A percentile compares a stretch with the other conserved stretches of the same genome.
Conservation (phyloP, 306 rosid genomes). For the Sesbania bispinosa region DNA sequence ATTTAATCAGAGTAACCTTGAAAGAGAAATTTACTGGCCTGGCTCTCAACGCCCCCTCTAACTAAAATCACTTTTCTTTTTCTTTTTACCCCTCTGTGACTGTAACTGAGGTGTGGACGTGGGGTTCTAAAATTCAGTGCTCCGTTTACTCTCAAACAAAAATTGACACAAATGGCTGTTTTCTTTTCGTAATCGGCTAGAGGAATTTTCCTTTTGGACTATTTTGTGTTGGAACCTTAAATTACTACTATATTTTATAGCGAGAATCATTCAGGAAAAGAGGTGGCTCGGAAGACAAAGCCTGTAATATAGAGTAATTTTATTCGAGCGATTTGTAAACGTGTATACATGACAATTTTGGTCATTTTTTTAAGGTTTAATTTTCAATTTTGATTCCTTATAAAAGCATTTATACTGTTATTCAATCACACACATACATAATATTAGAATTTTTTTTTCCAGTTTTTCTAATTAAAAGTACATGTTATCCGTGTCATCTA, state of each 20-base stretch:
- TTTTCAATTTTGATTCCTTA: not conserved
- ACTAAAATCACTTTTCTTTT: not conserved
- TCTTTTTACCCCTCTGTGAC: not conserved
- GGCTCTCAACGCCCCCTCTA: not conserved
- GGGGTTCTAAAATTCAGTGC: constrained; percentile 20
- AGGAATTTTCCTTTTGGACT: not conserved
- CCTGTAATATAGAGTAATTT: not conserved
- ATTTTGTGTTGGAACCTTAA: constrained; percentile 18
- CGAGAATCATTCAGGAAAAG: not conserved
- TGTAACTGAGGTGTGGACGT: not conserved
- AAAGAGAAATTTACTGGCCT: constrained; percentile 17
- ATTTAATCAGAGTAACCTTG: not conserved
- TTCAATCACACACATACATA: not conserved
- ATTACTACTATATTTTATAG: not conserved
- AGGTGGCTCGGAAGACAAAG: not conserved
- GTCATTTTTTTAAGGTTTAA: not conserved
- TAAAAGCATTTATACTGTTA: not conserved
- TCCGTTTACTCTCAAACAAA: constrained; percentile 3
- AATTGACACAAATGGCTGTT: not conserved
- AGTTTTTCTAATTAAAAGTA: no score
- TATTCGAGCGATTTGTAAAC: not conserved
- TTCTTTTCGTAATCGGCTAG: not conserved
- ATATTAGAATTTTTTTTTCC: no score
- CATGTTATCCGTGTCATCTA: no score
- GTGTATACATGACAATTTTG: not conserved